Conservation (phyloP, 2,329 filamentous ascomycete genomes). For the Fusarium keratoplasticum region DNA sequence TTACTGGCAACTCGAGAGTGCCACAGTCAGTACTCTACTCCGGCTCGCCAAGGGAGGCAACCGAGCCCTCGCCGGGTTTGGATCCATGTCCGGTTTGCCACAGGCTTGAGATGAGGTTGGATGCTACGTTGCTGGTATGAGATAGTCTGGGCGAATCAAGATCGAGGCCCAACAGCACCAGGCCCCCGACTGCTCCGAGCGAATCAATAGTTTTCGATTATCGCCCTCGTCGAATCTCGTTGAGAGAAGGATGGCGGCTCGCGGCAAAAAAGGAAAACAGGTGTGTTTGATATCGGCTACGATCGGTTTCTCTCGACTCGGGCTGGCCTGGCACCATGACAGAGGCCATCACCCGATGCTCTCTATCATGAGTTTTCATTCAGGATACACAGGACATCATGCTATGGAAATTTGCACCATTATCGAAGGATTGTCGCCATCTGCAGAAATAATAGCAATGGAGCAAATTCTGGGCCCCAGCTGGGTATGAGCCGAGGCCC, state of each 20-base stretch:
- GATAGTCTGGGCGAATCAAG: constrained; percentile 29
- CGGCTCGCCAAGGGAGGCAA: constrained; percentile 21
- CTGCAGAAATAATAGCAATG: constrained; percentile 1
- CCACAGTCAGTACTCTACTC: not conserved
- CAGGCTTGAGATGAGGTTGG: constrained; percentile 32
- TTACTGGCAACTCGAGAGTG: not conserved
- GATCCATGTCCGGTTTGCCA: constrained; percentile 40
- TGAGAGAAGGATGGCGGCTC: constrained; percentile 5
- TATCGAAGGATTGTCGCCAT: not conserved
- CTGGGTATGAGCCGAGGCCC: constrained; percentile 19
- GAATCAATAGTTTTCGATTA: constrained; percentile 28
- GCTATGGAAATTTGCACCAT: not conserved
- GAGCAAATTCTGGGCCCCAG: constrained; percentile 28
- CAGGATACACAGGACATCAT: constrained; percentile 4
- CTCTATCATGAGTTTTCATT: constrained; percentile 1
- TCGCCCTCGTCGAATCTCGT: constrained; percentile 8
- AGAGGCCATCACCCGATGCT: constrained; percentile 2
- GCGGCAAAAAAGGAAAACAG: not conserved
- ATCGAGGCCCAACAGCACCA: constrained; percentile 7
- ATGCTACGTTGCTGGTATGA: constrained; percentile 41
- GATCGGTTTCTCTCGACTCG: constrained; percentile 26
- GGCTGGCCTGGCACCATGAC: constrained; percentile 7
- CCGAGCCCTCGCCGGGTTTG: constrained; percentile 27
- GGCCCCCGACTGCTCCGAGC: constrained; percentile 28
- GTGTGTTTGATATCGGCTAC: constrained; percentile 22